Evolutionary conservation across 139 green algal species (phyloP), one percentile per base, ranked within the genome.

Genomic region (Astrephomene gubernaculifera): DNA sequence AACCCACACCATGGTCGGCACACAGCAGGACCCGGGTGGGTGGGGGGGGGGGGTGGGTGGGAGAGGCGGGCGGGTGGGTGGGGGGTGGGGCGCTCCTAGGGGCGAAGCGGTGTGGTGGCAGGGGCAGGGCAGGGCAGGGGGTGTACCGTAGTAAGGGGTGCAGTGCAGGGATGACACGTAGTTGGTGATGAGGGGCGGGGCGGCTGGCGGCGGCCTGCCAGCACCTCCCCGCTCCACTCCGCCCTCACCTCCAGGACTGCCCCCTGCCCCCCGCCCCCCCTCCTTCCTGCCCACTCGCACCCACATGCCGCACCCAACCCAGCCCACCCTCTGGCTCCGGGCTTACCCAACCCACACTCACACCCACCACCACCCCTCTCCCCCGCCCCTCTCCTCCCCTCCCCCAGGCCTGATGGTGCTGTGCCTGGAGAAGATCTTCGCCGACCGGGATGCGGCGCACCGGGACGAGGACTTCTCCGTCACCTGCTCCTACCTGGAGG

Each of bases 381-480:
- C 24, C 38, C 22, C 39, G 3, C 68, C 68, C 68, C 8, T 25
- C 68, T 33, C 68, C 8, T 25, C 65, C 17, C 70, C 90, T 8
- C 44, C 76, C 24, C 92, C 21, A 71, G 95, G 95, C 19, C 91
- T 98, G 54, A 98, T 98, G 95, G 87, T 97, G 49, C 89, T 96
- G 29, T 93, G 87, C 19, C 85, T 98, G 73, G 83, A 92, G 41
- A 86, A 92, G 71, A 93, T 97, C 53, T 98, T 98, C 81, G 33
- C 79, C 21, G 83, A 93, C 61, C 89, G 92, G 53, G 87, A 92
- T 43, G 64, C 52, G 2, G 39, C 89, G 21, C 84, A 81, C 45
- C 65, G 60, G 4, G 85, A 82, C 33, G 87, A 94, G 75, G 73
- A 95, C 44, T 89, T 90, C 29, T 71, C 86, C 7, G 93, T 97